Evolutionary conservation across 2,329 filamentous ascomycete species (phyloP).

Genomic region (Sclerotinia subarctica): DNA sequence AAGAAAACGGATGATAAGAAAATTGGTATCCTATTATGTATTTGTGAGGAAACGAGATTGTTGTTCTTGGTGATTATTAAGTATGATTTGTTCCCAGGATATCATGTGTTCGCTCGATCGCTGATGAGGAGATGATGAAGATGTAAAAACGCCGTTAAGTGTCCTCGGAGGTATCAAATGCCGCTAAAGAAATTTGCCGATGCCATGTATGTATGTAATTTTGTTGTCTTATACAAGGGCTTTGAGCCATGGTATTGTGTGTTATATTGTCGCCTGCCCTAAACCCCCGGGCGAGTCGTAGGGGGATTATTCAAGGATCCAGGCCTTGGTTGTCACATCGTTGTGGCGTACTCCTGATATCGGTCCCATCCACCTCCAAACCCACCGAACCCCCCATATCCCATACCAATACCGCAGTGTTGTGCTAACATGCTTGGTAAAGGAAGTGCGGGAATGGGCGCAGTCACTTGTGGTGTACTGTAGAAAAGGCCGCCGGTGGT

Average conservation of each 20-base stretch:
- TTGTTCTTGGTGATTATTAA: conserved; percentile 18
- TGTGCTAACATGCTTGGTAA: conserved; percentile 83
- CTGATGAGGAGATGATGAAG: conserved; percentile 32
- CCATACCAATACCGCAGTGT: conserved; percentile 74
- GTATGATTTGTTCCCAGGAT: conserved; percentile 33
- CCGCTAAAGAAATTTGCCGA: conserved; percentile 34
- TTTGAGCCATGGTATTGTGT: conserved; percentile 21
- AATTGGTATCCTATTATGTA: conserved; percentile 38
- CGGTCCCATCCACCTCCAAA: conserved; percentile 74
- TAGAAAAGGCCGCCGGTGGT: conserved; percentile 74
- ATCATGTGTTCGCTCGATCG: conserved; percentile 34
- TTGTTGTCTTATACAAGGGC: conserved; percentile 24
- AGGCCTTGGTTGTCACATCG: conserved; percentile 70
- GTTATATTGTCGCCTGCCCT: conserved; percentile 35
- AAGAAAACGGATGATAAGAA: conserved; percentile 37
- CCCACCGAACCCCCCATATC: conserved; percentile 67
- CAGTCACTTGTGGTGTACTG: conserved; percentile 70
- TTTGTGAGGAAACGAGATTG: conserved; percentile 29
- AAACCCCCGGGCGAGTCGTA: conserved; percentile 49
- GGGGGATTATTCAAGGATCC: conserved; percentile 43
- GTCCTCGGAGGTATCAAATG: conserved; percentile 36
- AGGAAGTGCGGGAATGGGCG: conserved; percentile 72
- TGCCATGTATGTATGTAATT: conserved; percentile 19
- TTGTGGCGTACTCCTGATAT: conserved; percentile 79
- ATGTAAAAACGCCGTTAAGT: conserved; percentile 31